Evolutionary conservation across 1,284 basidiomycete species (phyloP).

Genomic region (Albatrellus sp.): DNA sequence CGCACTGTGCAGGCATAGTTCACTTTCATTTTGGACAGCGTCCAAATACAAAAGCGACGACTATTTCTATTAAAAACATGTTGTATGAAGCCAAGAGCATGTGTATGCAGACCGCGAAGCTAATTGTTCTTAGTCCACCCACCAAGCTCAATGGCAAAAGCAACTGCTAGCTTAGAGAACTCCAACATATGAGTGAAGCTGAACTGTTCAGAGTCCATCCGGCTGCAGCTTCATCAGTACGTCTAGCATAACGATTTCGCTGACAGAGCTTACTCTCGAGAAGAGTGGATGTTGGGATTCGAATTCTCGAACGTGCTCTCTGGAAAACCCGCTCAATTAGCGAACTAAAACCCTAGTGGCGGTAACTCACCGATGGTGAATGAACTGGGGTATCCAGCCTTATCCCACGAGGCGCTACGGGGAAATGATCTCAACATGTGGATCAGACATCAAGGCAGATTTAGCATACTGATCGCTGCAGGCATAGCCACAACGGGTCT

Average conservation of each 20-base stretch:
- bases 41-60: too few species aligned
- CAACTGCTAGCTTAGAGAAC: constrained; percentile 84
- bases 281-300: constrained; percentile 76
- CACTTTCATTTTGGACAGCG: too few species aligned
- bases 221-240: constrained; percentile 26
- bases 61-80: neutral
- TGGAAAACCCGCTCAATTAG: constrained; percentile 18
- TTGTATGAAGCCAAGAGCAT: neutral
- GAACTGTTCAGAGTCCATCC: constrained; percentile 80
- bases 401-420: constrained; percentile 69
- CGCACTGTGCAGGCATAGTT: too few species aligned
- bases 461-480: constrained; percentile 4
- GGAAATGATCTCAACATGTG: constrained; percentile 12
- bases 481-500: constrained; percentile 16
- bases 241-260: neutral
- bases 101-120: neutral
- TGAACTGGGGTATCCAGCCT: constrained; percentile 74
- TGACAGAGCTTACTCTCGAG: constrained; percentile 50
- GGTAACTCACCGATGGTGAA: constrained; percentile 66
- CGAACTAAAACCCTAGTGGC: constrained; percentile 9
- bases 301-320: constrained; percentile 65
- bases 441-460: constrained; percentile 12
- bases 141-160: constrained; percentile 73
- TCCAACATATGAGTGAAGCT: constrained; percentile 74
- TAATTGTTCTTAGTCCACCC: constrained; percentile 27